phyloP scores from a whole-genome alignment of 2,329 filamentous ascomycete species.

The Amauroascus verrucosus region DNA sequence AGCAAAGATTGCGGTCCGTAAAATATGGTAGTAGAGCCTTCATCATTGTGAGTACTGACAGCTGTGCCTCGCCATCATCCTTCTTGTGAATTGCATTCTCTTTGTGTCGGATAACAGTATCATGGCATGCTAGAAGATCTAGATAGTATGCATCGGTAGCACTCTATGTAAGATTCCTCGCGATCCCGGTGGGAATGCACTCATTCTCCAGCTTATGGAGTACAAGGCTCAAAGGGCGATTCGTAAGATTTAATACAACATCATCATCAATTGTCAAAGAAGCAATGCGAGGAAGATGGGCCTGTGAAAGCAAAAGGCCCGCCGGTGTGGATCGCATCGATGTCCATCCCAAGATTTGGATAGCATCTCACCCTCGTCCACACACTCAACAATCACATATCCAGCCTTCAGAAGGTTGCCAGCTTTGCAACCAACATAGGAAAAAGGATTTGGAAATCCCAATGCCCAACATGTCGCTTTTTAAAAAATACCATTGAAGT shows the following conservation, averaged over 20 bases:
- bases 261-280: slow-evolving; percentile 24
- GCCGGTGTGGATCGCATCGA: slow-evolving; percentile 10
- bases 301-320: slow-evolving; percentile 16
- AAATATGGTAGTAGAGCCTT: slow-evolving; percentile 22
- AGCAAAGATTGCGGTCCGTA: slow-evolving; percentile 17
- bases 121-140: slow-evolving; percentile 28
- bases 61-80: slow-evolving; percentile 24
- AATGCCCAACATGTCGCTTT: slow-evolving; percentile 3
- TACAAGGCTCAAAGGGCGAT: slow-evolving; percentile 30
- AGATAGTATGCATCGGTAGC: slow-evolving; percentile 24
- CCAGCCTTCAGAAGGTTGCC: slow-evolving; percentile 20
- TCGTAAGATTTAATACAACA: slow-evolving; percentile 24
- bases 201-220: slow-evolving; percentile 29
- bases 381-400: slow-evolving; percentile 20
- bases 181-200: slow-evolving; percentile 26
- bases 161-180: slow-evolving; percentile 25
- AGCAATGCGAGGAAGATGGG: slow-evolving; percentile 26
- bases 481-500: slow-evolving; percentile 4
- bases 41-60: slow-evolving; percentile 25
- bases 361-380: slow-evolving; percentile 19
- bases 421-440: slow-evolving; percentile 4
- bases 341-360: slow-evolving; percentile 19
- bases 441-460: neutral
- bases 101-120: slow-evolving; percentile 28
- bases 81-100: slow-evolving; percentile 26